A percentile compares a stretch with the other conserved stretches of the same genome.
These are phyloP conservation scores for Gastrolobium bilobum DNA, from an alignment of 306 rosid species.

Conservation along the genomic window DNA sequence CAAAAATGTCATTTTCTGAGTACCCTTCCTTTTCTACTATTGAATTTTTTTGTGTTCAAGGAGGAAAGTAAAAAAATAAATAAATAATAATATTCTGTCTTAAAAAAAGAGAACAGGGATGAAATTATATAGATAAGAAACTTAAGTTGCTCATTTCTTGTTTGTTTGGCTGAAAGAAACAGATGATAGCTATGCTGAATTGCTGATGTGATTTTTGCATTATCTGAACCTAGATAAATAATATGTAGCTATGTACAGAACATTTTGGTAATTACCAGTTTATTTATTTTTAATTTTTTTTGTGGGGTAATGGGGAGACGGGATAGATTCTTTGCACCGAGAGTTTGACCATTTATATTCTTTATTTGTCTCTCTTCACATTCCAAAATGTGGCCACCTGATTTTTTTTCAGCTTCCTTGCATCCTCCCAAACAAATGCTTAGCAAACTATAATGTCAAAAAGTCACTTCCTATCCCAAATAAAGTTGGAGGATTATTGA, in stretches of 20 bases:
- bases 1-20: not conserved
- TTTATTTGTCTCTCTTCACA: not conserved
- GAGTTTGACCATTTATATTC: not conserved
- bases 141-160: not conserved
- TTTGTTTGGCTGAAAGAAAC: conserved; percentile 18
- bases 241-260: not conserved
- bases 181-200: conserved; percentile 1
- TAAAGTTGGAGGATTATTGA: conserved; percentile 10
- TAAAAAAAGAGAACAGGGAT: not conserved
- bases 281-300: not conserved
- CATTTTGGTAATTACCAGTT: not conserved
- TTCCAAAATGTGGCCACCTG: not conserved
- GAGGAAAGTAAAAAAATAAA: not conserved
- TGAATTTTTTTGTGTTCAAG: not conserved
- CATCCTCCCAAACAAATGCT: conserved; percentile 7
- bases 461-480: not conserved
- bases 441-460: conserved; percentile 10
- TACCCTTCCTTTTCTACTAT: not conserved
- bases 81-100: not conserved
- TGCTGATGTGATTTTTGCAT: conserved; percentile 16
- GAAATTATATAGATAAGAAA: not conserved
- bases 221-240: conserved; percentile 6
- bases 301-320: not conserved
- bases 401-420: not conserved
- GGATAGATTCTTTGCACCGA: not conserved